A percentile compares a stretch with the other conserved stretches of the same genome.
Conservation (phyloP, 2,329 filamentous ascomycete genomes). For the Sclerotinia minor region DNA sequence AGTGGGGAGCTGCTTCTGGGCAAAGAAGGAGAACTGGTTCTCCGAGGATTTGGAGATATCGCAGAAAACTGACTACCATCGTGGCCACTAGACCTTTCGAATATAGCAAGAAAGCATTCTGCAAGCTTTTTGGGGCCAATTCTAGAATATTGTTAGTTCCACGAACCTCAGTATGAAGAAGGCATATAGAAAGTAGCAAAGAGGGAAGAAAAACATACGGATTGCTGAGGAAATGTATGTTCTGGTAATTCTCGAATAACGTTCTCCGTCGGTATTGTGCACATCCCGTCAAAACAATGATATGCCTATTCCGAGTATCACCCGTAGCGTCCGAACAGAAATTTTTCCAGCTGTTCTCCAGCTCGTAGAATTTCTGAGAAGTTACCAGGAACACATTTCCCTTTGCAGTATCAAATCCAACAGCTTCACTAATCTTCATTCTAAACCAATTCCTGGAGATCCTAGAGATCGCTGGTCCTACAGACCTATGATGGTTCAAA, state of each 20-base stretch:
- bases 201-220: background rate
- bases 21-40: background rate
- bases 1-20: too few species aligned
- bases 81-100: background rate
- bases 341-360: slow-evolving; percentile 2
- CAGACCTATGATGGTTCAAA: background rate
- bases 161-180: fast-evolving
- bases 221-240: slow-evolving; percentile 22
- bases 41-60: background rate
- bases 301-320: background rate
- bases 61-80: background rate
- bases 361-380: background rate
- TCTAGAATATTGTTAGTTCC: slow-evolving; percentile 1
- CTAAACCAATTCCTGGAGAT: slow-evolving; percentile 23
- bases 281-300: slow-evolving; percentile 16
- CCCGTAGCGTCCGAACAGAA: background rate
- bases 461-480: slow-evolving; percentile 24
- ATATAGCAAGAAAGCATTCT: slow-evolving; percentile 17
- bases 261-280: slow-evolving; percentile 10
- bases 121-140: slow-evolving; percentile 18
- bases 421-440: slow-evolving; percentile 19
- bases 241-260: background rate
- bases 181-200: background rate
- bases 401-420: background rate
- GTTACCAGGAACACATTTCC: slow-evolving; percentile 22